Evolutionary conservation across 306 rosid genomes (phyloP).

Genomic region (Aeschynomene evenia): DNA sequence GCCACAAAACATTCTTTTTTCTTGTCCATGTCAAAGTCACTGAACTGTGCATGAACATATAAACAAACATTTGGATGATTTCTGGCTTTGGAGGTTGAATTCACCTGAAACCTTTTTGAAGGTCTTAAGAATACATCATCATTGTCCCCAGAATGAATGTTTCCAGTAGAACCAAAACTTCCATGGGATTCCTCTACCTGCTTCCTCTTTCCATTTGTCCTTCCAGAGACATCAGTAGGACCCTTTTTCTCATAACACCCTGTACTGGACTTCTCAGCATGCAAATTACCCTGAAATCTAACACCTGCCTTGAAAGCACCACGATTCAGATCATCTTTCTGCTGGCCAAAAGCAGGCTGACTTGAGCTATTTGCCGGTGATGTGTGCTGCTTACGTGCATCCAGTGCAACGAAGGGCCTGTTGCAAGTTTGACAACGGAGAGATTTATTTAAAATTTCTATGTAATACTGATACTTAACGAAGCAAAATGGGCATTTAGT

Average conservation of each 20-base stretch:
- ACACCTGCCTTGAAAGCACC: constrained; percentile 42
- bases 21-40: constrained; percentile 58
- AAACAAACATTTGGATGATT: constrained; percentile 18
- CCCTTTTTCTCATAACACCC: constrained; percentile 30
- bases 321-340: constrained; percentile 33
- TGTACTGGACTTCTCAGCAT: constrained; percentile 38
- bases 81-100: constrained; percentile 31
- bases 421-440: constrained; percentile 69
- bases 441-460: constrained; percentile 58
- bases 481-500: constrained; percentile 83
- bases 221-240: constrained; percentile 35
- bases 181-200: constrained; percentile 47
- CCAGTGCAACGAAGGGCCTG: constrained; percentile 63
- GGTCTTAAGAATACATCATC: constrained; percentile 17
- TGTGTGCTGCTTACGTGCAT: constrained; percentile 38
- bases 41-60: constrained; percentile 64
- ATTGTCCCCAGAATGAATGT: constrained; percentile 56
- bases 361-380: constrained; percentile 41
- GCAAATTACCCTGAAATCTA: constrained; percentile 38
- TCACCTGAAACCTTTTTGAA: constrained; percentile 44
- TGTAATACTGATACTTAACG: constrained; percentile 66
- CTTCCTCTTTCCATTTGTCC: constrained; percentile 53
- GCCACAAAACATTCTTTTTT: constrained; percentile 48
- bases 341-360: constrained; percentile 47
- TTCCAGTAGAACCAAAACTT: constrained; percentile 41